Percentiles rank a stretch among this genome's conserved stretches.
phyloP scores from a whole-genome alignment of 257 asterid species.

The Fraxinus cuspidata region DNA sequence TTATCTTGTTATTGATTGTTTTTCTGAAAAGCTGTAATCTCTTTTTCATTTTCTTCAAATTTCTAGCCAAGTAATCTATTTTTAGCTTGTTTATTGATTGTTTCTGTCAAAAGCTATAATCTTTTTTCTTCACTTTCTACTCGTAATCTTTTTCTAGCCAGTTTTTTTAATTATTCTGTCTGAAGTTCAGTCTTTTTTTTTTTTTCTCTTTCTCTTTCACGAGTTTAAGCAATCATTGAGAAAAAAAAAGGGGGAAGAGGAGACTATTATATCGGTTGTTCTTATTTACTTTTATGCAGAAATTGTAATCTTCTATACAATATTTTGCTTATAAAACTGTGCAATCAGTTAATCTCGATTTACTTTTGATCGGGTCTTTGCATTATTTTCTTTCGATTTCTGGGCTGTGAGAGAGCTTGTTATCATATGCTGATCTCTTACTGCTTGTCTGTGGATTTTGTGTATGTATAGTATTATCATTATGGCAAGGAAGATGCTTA shows the following conservation, averaged over 20 bases:
- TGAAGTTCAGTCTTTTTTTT: background rate
- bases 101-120: too few relatives aligned
- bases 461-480: constrained; percentile 37
- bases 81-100: too few relatives aligned
- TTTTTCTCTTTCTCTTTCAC: background rate
- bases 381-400: background rate
- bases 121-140: background rate
- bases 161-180: background rate
- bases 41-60: too few relatives aligned
- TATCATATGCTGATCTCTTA: constrained; percentile 19
- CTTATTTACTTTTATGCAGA: background rate
- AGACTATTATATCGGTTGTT: background rate
- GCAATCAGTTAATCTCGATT: constrained; percentile 14
- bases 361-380: constrained; percentile 18
- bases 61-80: too few relatives aligned
- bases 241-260: background rate
- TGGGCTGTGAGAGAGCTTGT: background rate
- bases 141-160: constrained; percentile 3
- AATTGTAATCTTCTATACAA: background rate
- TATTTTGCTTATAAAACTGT: background rate
- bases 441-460: constrained; percentile 19
- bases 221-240: background rate
- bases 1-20: too few relatives aligned
- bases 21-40: too few relatives aligned
- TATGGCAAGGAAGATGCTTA: constrained; percentile 96